Base-by-base conservation (phyloP, 352 stramenopile species). In the Phytophthora vignae region DNA sequence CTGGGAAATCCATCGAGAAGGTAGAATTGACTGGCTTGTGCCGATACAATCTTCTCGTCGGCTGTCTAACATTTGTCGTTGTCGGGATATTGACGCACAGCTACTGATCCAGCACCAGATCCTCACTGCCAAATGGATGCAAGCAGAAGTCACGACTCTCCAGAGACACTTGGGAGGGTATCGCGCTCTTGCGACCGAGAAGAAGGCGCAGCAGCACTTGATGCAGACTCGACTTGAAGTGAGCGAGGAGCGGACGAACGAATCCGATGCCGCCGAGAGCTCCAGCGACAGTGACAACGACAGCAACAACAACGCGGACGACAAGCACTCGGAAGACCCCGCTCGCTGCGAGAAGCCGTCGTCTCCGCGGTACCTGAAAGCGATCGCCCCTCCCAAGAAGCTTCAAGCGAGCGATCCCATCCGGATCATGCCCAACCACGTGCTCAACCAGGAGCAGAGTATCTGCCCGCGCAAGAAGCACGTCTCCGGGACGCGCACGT, bases 401-500 rank as follows among this genome's bases (percentile, higher is more conserved):
- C 3, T 44, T 27, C 55, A 76, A 56, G 27, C 19, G 27, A 33
- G 68, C 22, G 67, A 68, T 1, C 48, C 29, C 14, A 69, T 81
- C 27, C 61, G 66, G 10, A 73, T 85, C 63, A 76, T 85, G 66
- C 79, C 79, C n/a, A 78, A 83, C 19, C 70, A 87, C 54, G 66
- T 89, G 1, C 67, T 90, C 12, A 83, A 82, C 48, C 82, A 94
- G 53, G 76, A 83, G 22, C 82, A 76, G 36, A 85, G 83, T 48
- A 77, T 94, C 15, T 82, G 77, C 19, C 76, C 84, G 22, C 78
- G 74, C 22, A 89, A 83, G 61, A 88, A 90, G 64, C 83, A 92
- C 62, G 64, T 70, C 3, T 79, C 81, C 11, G 83, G 87, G 22
- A 87, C 84, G 6, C 73, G 82, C 5, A 90, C 82, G 31, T 93